Evolutionary conservation across 805 yeast genomes (phyloP).

Genomic region (Ogataea paraovalis): DNA sequence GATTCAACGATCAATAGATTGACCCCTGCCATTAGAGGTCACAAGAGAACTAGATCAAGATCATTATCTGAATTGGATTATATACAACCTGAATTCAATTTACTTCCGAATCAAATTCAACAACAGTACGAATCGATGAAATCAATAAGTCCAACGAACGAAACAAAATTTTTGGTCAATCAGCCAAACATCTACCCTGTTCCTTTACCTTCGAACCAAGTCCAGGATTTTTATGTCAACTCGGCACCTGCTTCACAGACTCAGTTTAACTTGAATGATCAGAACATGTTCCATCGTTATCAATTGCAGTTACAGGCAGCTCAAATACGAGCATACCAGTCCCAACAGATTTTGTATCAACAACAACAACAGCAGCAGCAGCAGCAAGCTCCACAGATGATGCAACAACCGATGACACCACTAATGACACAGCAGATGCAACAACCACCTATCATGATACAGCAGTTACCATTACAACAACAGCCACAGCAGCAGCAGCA

Average conservation of each 20-base stretch:
- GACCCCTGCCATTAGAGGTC: constrained; percentile 20
- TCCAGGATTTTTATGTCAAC: constrained; percentile 2
- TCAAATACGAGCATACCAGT: constrained; percentile 18
- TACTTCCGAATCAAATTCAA: constrained; percentile 9
- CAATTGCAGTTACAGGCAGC: constrained; percentile 20
- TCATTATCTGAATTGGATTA: constrained; percentile 30
- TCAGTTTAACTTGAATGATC: constrained; percentile 12
- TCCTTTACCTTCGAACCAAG: neutral
- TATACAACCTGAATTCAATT: constrained; percentile 10
- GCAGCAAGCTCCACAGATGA: constrained; percentile 9
- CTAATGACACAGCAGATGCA: constrained; percentile 6
- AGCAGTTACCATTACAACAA: neutral
- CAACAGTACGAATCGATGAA: constrained; percentile 3
- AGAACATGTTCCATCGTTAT: constrained; percentile 11
- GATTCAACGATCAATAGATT: constrained; percentile 1
- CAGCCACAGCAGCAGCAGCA: constrained; percentile 1
- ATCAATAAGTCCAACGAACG: constrained; percentile 3
- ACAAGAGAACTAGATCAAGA: constrained; percentile 34
- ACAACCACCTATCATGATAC: neutral
- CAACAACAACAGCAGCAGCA: constrained; percentile 10
- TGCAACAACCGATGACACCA: too few species aligned
- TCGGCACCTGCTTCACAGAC: constrained; percentile 25
- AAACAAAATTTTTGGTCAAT: neutral
- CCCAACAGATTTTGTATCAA: constrained; percentile 17
- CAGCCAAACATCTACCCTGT: neutral